These are phyloP conservation scores for Lolium perenne DNA, from an alignment of 176 grass and related monocot genomes.

Conservation along the genomic window DNA sequence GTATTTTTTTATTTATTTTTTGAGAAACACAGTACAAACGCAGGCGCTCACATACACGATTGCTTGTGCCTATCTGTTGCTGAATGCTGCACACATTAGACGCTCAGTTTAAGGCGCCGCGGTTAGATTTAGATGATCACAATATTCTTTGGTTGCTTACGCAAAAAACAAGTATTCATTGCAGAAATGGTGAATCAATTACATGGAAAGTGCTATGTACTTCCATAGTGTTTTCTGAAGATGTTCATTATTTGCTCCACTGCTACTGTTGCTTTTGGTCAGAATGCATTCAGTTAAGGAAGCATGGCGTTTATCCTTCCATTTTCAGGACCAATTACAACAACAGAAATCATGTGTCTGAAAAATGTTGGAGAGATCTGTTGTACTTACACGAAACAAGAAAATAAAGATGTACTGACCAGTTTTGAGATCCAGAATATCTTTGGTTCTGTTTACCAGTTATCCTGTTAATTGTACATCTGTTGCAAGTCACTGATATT, in stretches of 20 bases:
- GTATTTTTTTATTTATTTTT: no score
- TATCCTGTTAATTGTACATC: conserved; percentile 18
- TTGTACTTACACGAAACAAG: not conserved
- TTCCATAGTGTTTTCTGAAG: not conserved
- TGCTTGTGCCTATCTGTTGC: conserved; percentile 28
- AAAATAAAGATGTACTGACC: not conserved
- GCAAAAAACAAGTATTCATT: not conserved
- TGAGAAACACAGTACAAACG: no score
- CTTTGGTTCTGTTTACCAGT: conserved; percentile 7
- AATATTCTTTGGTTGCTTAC: not conserved
- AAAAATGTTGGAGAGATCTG: not conserved
- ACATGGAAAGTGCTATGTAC: not conserved
- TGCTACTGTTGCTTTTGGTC: not conserved
- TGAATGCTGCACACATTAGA: not conserved
- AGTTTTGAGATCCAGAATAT: conserved; percentile 6
- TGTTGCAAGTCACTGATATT: conserved; percentile 12
- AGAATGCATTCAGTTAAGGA: conserved; percentile 1
- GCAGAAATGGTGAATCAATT: not conserved
- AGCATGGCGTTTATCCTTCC: not conserved
- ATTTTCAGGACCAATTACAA: not conserved
- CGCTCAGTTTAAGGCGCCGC: not conserved
- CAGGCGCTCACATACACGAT: no score
- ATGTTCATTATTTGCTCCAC: not conserved
- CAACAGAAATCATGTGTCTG: not conserved
- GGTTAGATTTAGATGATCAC: conserved; percentile 2